Evolutionary conservation across 345 rosid genomes (phyloP), one percentile per base, ranked within the genome.

Genomic region (Sisymbrium irio): DNA sequence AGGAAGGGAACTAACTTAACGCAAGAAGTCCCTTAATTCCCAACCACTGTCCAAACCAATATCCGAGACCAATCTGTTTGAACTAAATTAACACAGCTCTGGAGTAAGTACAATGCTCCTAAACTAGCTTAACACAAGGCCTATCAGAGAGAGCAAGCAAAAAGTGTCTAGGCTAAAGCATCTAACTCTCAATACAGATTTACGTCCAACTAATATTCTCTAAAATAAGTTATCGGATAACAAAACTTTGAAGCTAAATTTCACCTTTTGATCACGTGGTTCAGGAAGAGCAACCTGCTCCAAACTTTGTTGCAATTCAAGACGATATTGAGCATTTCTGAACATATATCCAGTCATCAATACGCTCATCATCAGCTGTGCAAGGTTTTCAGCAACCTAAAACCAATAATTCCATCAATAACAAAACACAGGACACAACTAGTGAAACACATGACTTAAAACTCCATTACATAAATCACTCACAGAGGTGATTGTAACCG

Each of bases 291-390:
- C 93, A 77, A 81, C 97, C 73, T 84, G 96, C 80, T 92, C 94
- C 83, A 95, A 82, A 77, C 98, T 86, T 65, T 90, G 92, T 57
- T 95, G 98, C 87, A 95, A 81, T 46, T 95, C 99, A 78, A 95
- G 45, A 62, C 97, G 89, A 72, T 84, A 88, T 37, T 95, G 97
- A 40, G 90, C 98, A 67, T 90, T 95, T 84, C 84, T 84, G 67
- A 95, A 92, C 99, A 95, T 92, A 77, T 95, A 95, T 41, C 99
- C 99, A 65, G 98, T 95, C 97, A 92, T 90, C 89, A 95, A 74
- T 17, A 95, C 88, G 12, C 98, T 90, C 75, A 89, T 90, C 99
- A 95, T 92, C 35, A 95, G 86, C 83, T 95, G 98, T 5, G 99
- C 97, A 74, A 95, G 98, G 81, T 92, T 92, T 76, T 95, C 99